Conservation (phyloP, 1,284 basidiomycete genomes). For the Xanthoconium separans region DNA sequence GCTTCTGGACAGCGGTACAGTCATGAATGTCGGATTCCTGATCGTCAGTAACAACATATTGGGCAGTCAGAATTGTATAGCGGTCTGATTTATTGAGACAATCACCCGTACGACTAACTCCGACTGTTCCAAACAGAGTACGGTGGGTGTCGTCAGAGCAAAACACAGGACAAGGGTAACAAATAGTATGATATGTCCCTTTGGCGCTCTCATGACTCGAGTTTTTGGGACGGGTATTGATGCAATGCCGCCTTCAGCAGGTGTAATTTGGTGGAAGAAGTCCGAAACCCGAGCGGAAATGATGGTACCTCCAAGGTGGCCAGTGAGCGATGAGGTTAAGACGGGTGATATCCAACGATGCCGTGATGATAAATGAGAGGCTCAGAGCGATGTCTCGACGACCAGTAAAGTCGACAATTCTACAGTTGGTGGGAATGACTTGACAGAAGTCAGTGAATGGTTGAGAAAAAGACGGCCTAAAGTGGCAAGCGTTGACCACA, state of each 20-base stretch:
- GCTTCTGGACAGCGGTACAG: constrained; percentile 53
- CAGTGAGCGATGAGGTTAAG: not conserved
- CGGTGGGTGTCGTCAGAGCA: constrained; percentile 19
- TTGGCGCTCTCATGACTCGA: constrained; percentile 22
- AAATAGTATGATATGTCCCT: constrained; percentile 22
- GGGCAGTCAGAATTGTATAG: constrained; percentile 5
- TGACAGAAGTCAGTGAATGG: no score
- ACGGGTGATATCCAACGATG: not conserved
- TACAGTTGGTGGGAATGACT: not conserved
- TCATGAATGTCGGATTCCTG: constrained; percentile 52
- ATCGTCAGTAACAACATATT: constrained; percentile 7
- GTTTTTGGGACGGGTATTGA: constrained; percentile 1
- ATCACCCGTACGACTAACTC: constrained; percentile 32
- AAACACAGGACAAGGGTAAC: constrained; percentile 43
- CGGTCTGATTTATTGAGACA: constrained; percentile 8
- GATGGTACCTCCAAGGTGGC: not conserved
- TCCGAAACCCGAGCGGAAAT: constrained; percentile 27
- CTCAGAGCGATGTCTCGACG: not conserved
- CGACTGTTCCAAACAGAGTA: constrained; percentile 18
- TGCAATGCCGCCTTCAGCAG: not conserved
- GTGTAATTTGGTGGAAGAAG: constrained; percentile 8
- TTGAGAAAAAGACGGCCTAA: not conserved
- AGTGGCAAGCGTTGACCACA: not conserved
- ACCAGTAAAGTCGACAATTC: not conserved
- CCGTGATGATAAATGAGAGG: not conserved